These are phyloP conservation scores for Chiua sp. DNA, from an alignment of 1,284 basidiomycete genomes.

Conservation along the genomic window DNA sequence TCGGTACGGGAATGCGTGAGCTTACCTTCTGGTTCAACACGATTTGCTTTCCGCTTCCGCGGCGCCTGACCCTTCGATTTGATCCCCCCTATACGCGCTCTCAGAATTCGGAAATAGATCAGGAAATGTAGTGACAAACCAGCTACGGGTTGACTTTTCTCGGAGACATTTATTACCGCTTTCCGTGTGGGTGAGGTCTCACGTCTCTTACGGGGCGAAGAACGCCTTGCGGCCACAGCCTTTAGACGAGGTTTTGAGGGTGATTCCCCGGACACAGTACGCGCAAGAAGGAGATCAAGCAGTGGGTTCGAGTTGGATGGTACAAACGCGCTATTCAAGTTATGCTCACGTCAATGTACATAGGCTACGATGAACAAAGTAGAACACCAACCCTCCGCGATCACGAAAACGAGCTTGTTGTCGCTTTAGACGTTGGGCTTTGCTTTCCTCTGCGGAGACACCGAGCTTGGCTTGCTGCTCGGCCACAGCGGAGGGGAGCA, in stretches of 20 bases:
- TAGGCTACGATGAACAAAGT: not conserved
- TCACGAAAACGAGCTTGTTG: slow-evolving; percentile 65
- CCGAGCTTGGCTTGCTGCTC: slow-evolving; percentile 32
- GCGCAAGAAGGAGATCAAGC: slow-evolving; percentile 45
- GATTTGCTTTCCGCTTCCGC: slow-evolving; percentile 23
- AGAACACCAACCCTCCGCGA: slow-evolving; percentile 60
- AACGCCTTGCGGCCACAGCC: slow-evolving; percentile 1
- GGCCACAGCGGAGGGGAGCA: slow-evolving; percentile 17
- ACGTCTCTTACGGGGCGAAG: slow-evolving; percentile 16
- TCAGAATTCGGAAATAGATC: not conserved
- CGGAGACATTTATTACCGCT: not conserved
- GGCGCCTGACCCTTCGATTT: slow-evolving; percentile 13
- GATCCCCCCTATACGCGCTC: slow-evolving; percentile 13
- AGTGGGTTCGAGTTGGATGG: slow-evolving; percentile 45
- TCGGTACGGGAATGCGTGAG: not conserved
- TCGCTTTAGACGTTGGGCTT: slow-evolving; percentile 56
- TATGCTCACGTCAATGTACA: slow-evolving; percentile 1
- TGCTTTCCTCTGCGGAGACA: slow-evolving; percentile 55
- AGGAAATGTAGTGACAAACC: slow-evolving; percentile 15
- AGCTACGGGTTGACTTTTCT: slow-evolving; percentile 3
- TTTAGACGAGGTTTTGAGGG: slow-evolving; percentile 35
- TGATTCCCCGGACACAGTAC: slow-evolving; percentile 48
- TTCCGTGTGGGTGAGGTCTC: slow-evolving; percentile 3
- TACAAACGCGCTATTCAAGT: slow-evolving; percentile 41
- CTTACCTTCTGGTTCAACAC: slow-evolving; percentile 12